Conservation (phyloP, 2,329 filamentous ascomycete species). For the Metarhizium album region DNA sequence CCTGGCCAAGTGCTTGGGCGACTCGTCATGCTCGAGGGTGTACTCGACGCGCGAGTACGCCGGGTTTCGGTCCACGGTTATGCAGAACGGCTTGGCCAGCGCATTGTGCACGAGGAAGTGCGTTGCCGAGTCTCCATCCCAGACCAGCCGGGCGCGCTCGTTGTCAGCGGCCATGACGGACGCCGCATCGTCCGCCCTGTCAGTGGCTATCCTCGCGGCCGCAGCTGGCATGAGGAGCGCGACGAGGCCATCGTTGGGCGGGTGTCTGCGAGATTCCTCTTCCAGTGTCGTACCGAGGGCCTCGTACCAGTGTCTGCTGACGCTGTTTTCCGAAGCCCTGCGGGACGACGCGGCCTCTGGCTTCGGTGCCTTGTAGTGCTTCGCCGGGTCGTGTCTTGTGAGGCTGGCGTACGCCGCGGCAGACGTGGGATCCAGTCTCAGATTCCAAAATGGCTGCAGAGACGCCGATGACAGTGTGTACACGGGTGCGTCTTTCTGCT, state of each 20-base stretch:
- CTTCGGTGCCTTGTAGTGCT: slow-evolving; percentile 37
- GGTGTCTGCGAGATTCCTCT: slow-evolving; percentile 39
- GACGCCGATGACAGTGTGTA: slow-evolving; percentile 51
- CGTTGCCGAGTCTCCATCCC: slow-evolving; percentile 49
- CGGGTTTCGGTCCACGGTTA: slow-evolving; percentile 46
- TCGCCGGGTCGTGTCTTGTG: slow-evolving; percentile 49
- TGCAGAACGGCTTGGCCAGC: slow-evolving; percentile 51
- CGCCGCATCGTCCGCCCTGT: slow-evolving; percentile 46
- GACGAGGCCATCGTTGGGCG: slow-evolving; percentile 51
- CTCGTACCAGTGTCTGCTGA: slow-evolving; percentile 39
- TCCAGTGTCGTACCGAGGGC: slow-evolving; percentile 48
- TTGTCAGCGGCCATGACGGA: slow-evolving; percentile 53
- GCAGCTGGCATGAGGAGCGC: slow-evolving; percentile 58
- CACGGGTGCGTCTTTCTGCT: slow-evolving; percentile 49
- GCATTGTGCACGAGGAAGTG: slow-evolving; percentile 56
- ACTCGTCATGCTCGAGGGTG: slow-evolving; percentile 53
- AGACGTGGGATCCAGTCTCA: slow-evolving; percentile 53
- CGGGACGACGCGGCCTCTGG: slow-evolving; percentile 7
- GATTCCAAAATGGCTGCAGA: slow-evolving; percentile 54
- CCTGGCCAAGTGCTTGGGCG: slow-evolving; percentile 47
- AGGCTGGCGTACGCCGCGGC: slow-evolving; percentile 51
- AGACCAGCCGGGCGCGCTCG: slow-evolving; percentile 62
- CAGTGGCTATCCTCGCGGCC: slow-evolving; percentile 51
- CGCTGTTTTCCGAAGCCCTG: slow-evolving; percentile 14
- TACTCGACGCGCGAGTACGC: slow-evolving; percentile 53